phyloP scores from a whole-genome alignment of 805 yeast genomes.

The Saccharomycopsis sp. region DNA sequence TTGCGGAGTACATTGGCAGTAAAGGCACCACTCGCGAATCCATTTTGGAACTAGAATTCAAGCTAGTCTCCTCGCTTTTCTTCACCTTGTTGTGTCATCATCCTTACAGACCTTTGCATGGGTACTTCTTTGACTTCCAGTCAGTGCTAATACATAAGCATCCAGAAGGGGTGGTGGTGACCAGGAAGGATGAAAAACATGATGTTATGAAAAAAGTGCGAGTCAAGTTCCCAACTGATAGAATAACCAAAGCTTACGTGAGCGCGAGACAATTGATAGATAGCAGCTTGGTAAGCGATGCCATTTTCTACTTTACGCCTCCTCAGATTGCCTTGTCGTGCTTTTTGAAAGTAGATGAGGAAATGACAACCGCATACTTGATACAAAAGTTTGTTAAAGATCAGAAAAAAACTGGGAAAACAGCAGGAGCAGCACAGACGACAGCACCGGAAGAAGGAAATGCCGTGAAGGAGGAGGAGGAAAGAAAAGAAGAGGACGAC shows the following conservation, averaged over 20 bases:
- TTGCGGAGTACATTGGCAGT: constrained; percentile 42
- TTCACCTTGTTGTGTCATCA: constrained; percentile 84
- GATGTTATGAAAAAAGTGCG: constrained; percentile 23
- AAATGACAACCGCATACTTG: constrained; percentile 57
- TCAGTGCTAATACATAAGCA: constrained; percentile 33
- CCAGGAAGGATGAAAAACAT: constrained; percentile 8
- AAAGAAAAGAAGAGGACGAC: constrained; percentile 9
- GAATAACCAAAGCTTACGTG: constrained; percentile 44
- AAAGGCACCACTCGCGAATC: constrained; percentile 58
- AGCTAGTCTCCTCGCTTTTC: constrained; percentile 58
- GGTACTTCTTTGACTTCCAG: constrained; percentile 88
- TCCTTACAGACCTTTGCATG: constrained; percentile 84
- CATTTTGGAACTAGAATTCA: constrained; percentile 72
- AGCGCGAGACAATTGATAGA: constrained; percentile 55
- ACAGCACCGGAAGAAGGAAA: constrained; percentile 20
- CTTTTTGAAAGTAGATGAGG: constrained; percentile 56
- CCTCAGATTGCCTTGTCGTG: constrained; percentile 94
- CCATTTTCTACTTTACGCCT: constrained; percentile 71
- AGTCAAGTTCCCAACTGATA: constrained; percentile 10
- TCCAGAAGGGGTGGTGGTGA: constrained; percentile 19
- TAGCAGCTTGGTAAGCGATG: constrained; percentile 70
- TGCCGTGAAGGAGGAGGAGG: constrained; percentile 8
- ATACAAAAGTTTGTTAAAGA: constrained; percentile 41
- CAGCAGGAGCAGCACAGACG: too few relatives aligned
- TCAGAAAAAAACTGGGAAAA: constrained; percentile 21